Base-by-base conservation (phyloP, 805 yeast species). In the Sungouiozyma intestinalis region DNA sequence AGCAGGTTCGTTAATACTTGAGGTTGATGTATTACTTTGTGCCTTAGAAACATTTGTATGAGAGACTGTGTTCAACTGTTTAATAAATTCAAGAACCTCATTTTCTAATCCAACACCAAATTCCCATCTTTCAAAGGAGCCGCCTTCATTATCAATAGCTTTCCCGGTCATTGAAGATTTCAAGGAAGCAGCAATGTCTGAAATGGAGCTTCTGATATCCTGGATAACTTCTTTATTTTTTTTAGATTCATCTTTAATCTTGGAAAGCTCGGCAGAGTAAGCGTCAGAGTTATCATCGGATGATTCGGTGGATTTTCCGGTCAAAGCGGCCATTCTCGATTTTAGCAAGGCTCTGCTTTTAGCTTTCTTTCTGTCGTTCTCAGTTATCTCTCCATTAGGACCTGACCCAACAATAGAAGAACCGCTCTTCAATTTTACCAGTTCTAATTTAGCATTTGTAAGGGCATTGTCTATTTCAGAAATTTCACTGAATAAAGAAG, bases 261-360 rank as follows among this genome's bases (percentile, higher is more conserved):
- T 64, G 17, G 71, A 68, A 18, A 71, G 60, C 39, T 76, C 79
- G 45, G 69, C 72, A 35, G 35, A 7, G 35, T 41, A 34, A 15
- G 33, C 35, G 9, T 39, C 41, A 27, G 49, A 40, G 20, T 24
- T 33, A n/a, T 44, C 43, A 24, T 41, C 36, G 6, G 19, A 18
- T 3, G 44, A 14, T 3, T 33, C 47, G 2, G 24, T 24, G 15
- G 40, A 37, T 29, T 43, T 42, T 13, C 54, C 54, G 3, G 97
- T 88, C 53, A 90, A 72, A 3, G 90, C 85, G 21, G 95, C 94
- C 94, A 90, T 87, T 51, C 95, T 74, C 40, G 88, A 84, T 48
- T 79, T 78, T 51, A 92, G 68, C 43, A 79, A 65, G 34, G 90
- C 94, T 55, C 83, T 81, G 35, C 85, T 79, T 51, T 74, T 80